Evolutionary conservation across 331 rosid species (phyloP), one percentile per base, ranked within the genome.

Genomic region (Ulmus americana): DNA sequence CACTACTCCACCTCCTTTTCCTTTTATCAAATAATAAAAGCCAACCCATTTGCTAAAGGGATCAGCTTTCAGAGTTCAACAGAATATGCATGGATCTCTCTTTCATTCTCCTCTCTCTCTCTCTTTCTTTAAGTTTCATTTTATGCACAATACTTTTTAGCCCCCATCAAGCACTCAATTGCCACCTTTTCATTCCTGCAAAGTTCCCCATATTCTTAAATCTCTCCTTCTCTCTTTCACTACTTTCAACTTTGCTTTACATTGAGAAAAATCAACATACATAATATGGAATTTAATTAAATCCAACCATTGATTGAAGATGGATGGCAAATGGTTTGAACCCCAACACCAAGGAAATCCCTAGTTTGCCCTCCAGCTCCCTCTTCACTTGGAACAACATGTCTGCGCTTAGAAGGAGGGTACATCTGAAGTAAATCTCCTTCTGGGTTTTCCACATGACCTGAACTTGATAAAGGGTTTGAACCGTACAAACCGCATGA

Each of bases 311-410:
- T 77, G 79, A 83, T 83, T 63, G 88, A 68, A 63, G 90, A 68
- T 39, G 79, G 76, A 63, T 70, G 89, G 84, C 90, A 83, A 65
- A 88, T 74, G 59, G 81, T 68, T 69, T 69, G 80, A 72, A 79
- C 83, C 6, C 92, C 90, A 71, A 88, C 95, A 39, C 97, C 97
- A 7, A 91, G 85, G 81, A 91, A 91, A 74, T 91, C 97, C 78
- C 97, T 82, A 8, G 97, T 91, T 70, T 82, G 84, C 41, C 88
- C 91, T 74, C 70, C 83, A 10, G 6, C 63, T 35, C 39, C 58
- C 42, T 81, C 86, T 35, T 81, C 88, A 43, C 15, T 43, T 1
- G 40, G 14, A 9, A 8, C 39, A 38, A 71, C 65, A 3, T 64
- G 83, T 22, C 86, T 50, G 39, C 96, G 77, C 81, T 91, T 91